Percentiles rank a stretch among this genome's conserved stretches.
Evolutionary conservation across 768 basidiomycete species (phyloP).

Genomic region (Agaricus subrufescens): DNA sequence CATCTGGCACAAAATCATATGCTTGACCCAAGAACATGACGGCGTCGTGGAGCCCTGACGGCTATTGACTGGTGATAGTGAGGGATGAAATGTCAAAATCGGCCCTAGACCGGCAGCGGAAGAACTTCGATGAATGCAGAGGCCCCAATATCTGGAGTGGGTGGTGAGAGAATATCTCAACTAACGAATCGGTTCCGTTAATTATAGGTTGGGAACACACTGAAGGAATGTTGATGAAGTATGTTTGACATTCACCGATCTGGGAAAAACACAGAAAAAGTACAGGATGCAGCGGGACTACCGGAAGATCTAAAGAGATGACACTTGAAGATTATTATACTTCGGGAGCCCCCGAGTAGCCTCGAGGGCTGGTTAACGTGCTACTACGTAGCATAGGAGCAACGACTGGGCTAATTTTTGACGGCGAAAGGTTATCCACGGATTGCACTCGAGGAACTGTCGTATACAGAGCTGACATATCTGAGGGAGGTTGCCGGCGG

Average conservation of each 20-base stretch:
- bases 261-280: not conserved
- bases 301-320: not conserved
- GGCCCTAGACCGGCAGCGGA: too few relatives aligned
- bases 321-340: slow-evolving; percentile 16
- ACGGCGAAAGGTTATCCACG: slow-evolving; percentile 19
- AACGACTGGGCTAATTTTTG: not conserved
- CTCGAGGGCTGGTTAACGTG: slow-evolving; percentile 9
- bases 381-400: not conserved
- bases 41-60: too few relatives aligned
- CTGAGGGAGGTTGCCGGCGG: slow-evolving; percentile 18
- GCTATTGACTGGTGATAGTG: too few relatives aligned
- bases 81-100: too few relatives aligned
- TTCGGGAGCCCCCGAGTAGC: slow-evolving; percentile 28
- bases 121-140: too few relatives aligned
- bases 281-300: not conserved
- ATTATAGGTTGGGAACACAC: too few relatives aligned
- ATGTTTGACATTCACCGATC: not conserved
- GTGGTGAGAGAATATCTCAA: too few relatives aligned
- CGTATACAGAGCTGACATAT: slow-evolving; percentile 25
- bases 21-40: not conserved
- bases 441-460: slow-evolving; percentile 24
- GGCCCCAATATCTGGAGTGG: too few relatives aligned
- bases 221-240: too few relatives aligned
- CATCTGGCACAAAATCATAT: not conserved
- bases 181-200: too few relatives aligned